Base-by-base conservation (phyloP, 116 monocot species). In the Dioscorea cayenensis region DNA sequence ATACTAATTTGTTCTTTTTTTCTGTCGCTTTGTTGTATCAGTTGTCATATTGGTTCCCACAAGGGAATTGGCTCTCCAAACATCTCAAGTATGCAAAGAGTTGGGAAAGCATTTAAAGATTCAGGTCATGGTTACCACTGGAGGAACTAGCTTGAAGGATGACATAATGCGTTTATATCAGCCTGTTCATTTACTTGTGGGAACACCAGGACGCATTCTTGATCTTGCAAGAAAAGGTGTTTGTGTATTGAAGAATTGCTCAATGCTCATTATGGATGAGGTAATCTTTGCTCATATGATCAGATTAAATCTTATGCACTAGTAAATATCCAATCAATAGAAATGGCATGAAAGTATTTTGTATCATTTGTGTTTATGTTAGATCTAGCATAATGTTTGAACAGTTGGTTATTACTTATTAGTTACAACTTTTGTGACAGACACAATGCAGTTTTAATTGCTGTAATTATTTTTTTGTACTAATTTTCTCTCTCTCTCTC, bases 21-120 rank as follows among this genome's bases (percentile, higher is more conserved):
- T 55, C 4, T 2, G 32, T 32, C 32, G 32, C 32, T 43, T 43
- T 43, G 5, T 9, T 7, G 55, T 55, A 19, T 55, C 81, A 92
- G 92, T 88, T 82, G 92, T 92, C 49, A 92, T 96, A 73, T 77
- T 96, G 79, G 96, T 96, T 35, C 96, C 96, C 5, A 96, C 92
- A 23, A 73, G 96, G 69, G 96, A 96, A 43, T 77, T 96, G 67
- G 92, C 92, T 43, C 84, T 96, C 22, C 96, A 96, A 58, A 92
- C 92, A 63, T 96, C 92, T 37, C 96, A 92, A 74, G 96, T 96
- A 51, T 92, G 96, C 51, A 96, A 92, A 75, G 96, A 96, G 74
- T 86, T 96, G 66, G 90, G 90, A 12, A 96, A 96, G 61, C 84
- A 96, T 65, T 84, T 95, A 68, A 89, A 87, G 29, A 80, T 95